Conservation (phyloP, 106 monocot genomes). For the Apostasia shenzhenica region DNA sequence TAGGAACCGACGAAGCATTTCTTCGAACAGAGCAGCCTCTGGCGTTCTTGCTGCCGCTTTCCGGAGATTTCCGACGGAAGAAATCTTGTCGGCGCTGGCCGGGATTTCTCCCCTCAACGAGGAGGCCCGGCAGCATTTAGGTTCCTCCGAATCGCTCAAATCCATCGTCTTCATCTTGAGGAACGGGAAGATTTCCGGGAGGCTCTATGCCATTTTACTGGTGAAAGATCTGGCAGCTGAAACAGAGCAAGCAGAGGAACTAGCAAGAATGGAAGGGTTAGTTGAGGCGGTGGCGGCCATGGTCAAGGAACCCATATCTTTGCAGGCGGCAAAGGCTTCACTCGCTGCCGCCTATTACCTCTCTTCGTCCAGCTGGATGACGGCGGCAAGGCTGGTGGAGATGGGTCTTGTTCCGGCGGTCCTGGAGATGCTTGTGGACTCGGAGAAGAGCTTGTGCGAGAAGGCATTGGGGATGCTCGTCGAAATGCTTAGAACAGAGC, state of each 20-base stretch:
- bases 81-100: constrained; percentile 31
- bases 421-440: constrained; percentile 43
- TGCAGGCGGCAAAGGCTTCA: constrained; percentile 44
- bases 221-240: constrained; percentile 25
- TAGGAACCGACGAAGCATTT: constrained; percentile 24
- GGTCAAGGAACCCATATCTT: constrained; percentile 47
- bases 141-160: constrained; percentile 20
- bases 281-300: constrained; percentile 31
- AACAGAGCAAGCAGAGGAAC: not conserved
- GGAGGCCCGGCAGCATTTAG: constrained; percentile 7
- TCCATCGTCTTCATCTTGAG: constrained; percentile 32
- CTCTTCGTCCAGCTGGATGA: not conserved
- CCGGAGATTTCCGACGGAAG: constrained; percentile 7
- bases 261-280: constrained; percentile 25
- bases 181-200: constrained; percentile 19
- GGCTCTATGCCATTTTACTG: constrained; percentile 34
- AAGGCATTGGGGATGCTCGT: constrained; percentile 54
- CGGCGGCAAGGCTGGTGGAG: constrained; percentile 13
- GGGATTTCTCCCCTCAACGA: constrained; percentile 29
- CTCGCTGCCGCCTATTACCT: constrained; percentile 41
- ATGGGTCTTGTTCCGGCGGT: constrained; percentile 31
- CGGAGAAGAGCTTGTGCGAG: constrained; percentile 62
- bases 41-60: constrained; percentile 21
- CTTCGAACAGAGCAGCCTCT: constrained; percentile 9
- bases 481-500: constrained; percentile 14